Evolutionary conservation across 73 alveolate species (phyloP), one percentile per base, ranked within the genome.

Genomic region (Paramecium caudatum): DNA sequence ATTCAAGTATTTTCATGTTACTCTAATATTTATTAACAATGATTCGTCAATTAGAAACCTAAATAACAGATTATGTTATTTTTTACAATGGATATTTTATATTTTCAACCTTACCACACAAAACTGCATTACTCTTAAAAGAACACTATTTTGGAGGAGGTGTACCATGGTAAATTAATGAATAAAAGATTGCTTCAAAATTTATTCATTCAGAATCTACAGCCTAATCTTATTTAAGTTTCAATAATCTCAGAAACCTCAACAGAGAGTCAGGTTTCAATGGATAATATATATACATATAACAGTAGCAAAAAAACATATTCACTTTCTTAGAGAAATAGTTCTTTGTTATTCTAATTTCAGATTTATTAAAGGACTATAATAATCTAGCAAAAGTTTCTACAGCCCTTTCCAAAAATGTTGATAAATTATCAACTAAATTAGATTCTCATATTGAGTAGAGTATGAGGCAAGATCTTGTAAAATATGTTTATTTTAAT

Each of bases 71-170:
- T 45, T 41, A 4, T 12, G 3, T 74, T 1, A 43, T 41, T 21
- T 74, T 74, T 43, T 74, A 74, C 43, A n/a, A 32, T 19, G 88
- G 88, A 0, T 21, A 74, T 74, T 41, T 74, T 1, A 6, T 74
- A 3, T 74, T 27, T 21, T 74, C 88, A 41, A 74, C 55, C 19
- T 19, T 74, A 8, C 69, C 88, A 3, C 88, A 74, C 43, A 10
- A 74, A 0, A 41, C 16, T 12, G 88, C 88, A 19, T 8, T 74
- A n/a, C 34, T 74, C 3, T 39, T 74, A 19, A 74, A 45, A 41
- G 88, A 74, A 43, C 88, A 74, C 43, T 74, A 37, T 39, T 74
- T 10, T 74, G 88, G 88, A 9, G 2, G 69, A 16, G 88, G 88
- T 41, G 16, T 74, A 10, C 88, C 88, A 21, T 74, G 88, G 88